Conservation (phyloP, 768 basidiomycete genomes). For the Hygrocybe punicea region DNA sequence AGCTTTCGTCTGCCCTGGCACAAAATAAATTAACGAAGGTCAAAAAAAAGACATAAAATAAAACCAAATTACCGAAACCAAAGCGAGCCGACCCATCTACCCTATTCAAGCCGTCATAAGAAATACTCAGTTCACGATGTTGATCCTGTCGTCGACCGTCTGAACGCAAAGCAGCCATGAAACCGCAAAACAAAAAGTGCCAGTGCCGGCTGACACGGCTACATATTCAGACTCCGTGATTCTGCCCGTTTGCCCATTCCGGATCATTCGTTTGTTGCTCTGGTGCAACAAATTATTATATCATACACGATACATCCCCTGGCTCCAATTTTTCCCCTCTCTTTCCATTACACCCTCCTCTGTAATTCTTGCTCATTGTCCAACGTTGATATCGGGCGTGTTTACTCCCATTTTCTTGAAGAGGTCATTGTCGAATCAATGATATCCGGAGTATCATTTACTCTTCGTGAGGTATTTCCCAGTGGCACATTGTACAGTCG, state of each 20-base stretch:
- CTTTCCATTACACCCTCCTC: too few species aligned
- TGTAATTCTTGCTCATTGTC: too few species aligned
- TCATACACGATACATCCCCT: too few species aligned
- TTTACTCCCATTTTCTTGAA: too few species aligned
- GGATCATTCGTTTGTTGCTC: background rate
- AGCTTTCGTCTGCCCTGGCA: conserved; percentile 40
- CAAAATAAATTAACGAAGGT: too few species aligned
- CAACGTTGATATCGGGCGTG: too few species aligned
- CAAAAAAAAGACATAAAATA: conserved; percentile 7
- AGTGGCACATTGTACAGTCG: too few species aligned
- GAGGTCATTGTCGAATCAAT: too few species aligned
- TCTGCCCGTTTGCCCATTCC: background rate
- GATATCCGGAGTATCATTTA: too few species aligned
- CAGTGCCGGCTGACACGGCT: background rate
- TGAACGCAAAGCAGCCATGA: conserved; percentile 20
- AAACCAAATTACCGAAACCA: conserved; percentile 47
- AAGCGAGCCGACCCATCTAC: conserved; percentile 79
- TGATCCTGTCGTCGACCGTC: conserved; percentile 38
- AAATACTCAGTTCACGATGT: conserved; percentile 40
- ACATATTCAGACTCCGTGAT: background rate
- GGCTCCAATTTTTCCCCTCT: too few species aligned
- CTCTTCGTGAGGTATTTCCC: too few species aligned
- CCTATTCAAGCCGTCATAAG: conserved; percentile 60
- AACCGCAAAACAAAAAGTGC: background rate
- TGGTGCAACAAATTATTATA: too few species aligned